phyloP scores from a whole-genome alignment of 2,329 filamentous ascomycete genomes.

The Talaromyces sp. region DNA sequence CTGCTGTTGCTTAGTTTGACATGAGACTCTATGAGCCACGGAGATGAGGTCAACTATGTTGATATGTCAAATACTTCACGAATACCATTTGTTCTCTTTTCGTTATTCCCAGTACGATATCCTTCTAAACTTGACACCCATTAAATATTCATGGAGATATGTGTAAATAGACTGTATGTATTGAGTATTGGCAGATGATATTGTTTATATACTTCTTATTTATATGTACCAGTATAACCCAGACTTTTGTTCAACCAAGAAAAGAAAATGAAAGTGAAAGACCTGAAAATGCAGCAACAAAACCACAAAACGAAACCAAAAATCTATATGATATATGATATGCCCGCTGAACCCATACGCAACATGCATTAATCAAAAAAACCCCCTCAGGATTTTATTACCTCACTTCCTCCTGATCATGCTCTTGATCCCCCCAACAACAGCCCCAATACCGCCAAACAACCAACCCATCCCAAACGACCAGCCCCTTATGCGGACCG shows the following conservation, averaged over 20 bases:
- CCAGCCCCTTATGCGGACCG: conserved; percentile 67
- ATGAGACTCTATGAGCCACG: background rate
- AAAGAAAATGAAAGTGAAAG: background rate
- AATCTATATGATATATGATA: background rate
- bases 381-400: background rate
- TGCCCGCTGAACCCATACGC: background rate
- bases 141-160: too few relatives aligned
- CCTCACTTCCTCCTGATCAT: conserved; percentile 8
- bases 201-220: background rate
- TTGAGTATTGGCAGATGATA: background rate
- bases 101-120: background rate
- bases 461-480: conserved; percentile 63
- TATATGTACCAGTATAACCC: background rate
- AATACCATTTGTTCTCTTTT: background rate
- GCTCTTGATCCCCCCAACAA: conserved; percentile 27
- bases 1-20: conserved; percentile 1
- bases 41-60: background rate
- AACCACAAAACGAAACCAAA: background rate
- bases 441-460: conserved; percentile 49
- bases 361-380: background rate
- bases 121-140: too few relatives aligned
- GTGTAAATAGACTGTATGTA: background rate
- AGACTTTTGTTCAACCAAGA: background rate
- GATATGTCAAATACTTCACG: background rate
- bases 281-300: background rate